Percentiles rank a stretch among this genome's conserved stretches.
phyloP scores from a whole-genome alignment of 2,329 filamentous ascomycete species.

The Penicillium sp. region DNA sequence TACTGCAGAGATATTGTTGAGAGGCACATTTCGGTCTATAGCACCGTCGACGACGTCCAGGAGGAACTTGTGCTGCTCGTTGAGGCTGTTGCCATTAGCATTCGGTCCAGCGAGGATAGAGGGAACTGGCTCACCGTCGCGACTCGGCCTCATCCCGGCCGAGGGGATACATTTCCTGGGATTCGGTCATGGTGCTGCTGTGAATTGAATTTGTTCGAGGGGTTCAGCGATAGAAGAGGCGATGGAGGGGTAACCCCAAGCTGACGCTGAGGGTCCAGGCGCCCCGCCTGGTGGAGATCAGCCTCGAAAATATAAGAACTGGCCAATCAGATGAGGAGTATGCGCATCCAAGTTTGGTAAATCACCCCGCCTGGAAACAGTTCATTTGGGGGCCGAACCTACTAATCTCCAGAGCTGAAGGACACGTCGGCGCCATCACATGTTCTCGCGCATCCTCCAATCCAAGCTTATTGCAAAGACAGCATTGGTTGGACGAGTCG shows the following conservation, averaged over 20 bases:
- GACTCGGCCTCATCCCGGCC: conserved; percentile 4
- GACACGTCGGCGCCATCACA: too few relatives aligned
- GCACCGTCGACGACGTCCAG: not conserved
- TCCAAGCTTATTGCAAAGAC: too few relatives aligned
- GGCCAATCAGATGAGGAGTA: not conserved
- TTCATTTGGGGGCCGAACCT: too few relatives aligned
- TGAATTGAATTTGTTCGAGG: not conserved
- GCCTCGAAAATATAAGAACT: not conserved
- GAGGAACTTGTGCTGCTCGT: conserved; percentile 7
- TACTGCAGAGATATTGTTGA: not conserved
- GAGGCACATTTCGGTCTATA: not conserved
- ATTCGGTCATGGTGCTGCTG: not conserved
- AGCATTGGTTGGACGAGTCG: too few relatives aligned
- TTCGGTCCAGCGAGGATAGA: not conserved
- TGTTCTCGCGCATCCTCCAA: too few relatives aligned
- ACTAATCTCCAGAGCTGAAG: too few relatives aligned
- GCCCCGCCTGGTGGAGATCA: not conserved
- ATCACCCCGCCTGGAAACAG: too few relatives aligned
- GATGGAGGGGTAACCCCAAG: too few relatives aligned
- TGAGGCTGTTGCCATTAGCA: not conserved
- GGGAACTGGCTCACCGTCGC: not conserved
- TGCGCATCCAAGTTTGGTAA: too few relatives aligned
- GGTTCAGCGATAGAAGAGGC: not conserved
- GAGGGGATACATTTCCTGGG: conserved; percentile 7
- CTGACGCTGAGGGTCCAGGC: not conserved